Base-by-base conservation (phyloP, 2,329 filamentous ascomycete species). In the Setomelanomma holmii region DNA sequence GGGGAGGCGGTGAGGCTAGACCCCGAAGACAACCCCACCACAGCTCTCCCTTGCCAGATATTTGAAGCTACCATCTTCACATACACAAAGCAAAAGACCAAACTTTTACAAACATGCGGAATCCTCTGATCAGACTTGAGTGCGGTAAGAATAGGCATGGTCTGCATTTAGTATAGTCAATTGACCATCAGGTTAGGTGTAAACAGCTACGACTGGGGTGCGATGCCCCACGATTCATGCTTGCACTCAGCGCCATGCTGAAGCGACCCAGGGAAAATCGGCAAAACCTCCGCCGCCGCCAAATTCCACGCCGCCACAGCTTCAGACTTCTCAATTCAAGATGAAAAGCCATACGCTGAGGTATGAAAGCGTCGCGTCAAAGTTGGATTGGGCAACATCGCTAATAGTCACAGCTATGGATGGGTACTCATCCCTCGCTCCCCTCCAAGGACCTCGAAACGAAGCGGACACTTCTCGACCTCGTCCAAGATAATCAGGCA, bases 171-270 rank as follows among this genome's bases (percentile, higher is more conserved):
- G 3, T 10, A 2, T 23, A 40, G 5, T 24, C 14, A 49, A 51
- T 64, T 69, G 63, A 69, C 61, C 56, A 49, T 63, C n/a, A 47
- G 53, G 14, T n/a, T 56, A 89, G 95, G 93, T 71, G 91, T 96
- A 71, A 98, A 98, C 78, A 97, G 93, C 76, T 99, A 99, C 75
- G 95, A 97, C 80, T 99, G 95, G 95, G 95, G 86, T 87, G 76
- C 63, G 79, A 47, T 54, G 55, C 61, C 67, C 64, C 60, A 53
- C 63, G 58, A 49, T 30, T 56, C 53, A 54, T 53, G 50, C 62
- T 51, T 49, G 40, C 36, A 49, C 35, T 39, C 47, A 56, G 55
- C 60, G 45, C 45, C 49, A 63, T 62, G 56, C 66, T 75, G 57
- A 72, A 66, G 55, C 51, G 52, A 39, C 59, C 41, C 62, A 88